Base-by-base conservation (phyloP, 1,284 basidiomycete species). In the Lentinula novae-zelandiae region DNA sequence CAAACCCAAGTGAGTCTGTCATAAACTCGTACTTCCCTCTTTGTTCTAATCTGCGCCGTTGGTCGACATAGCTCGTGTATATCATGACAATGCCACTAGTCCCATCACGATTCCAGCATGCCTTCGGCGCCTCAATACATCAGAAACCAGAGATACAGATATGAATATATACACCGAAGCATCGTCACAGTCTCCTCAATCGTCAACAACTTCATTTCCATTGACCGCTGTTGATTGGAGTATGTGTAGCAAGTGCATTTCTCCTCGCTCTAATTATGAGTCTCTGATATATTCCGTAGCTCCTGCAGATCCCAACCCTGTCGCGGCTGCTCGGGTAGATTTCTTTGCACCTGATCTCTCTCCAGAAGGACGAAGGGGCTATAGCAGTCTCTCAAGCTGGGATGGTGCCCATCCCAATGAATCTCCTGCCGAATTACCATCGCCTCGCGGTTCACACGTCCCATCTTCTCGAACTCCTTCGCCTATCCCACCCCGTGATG, bases 381-480 rank as follows among this genome's bases (percentile, higher is more conserved):
- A 53, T 40, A 53, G 4, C 38, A 54, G 53, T 22, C 5, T 42
- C 15, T 34, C 15, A 15, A 50, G 2, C 17, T 33, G 8, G 15
- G 20, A 31, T 15, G 7, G 12, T 15, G 6, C 31, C 34, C n/a
- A 38, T 0, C n/a, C 38, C 7, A 10, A 33, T 5, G 15, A 36
- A 38, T 4, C 20, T 53, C 10, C 38, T n/a, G 7, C 38, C 52
- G 12, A 13, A n/a, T 6, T 4, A 27, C 27, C 27, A 27, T 27
- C 27, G 27, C 27, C 27, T 4, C 27, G 53, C 38, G 31, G 22
- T 6, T 44, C 53, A 44, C 58, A 54, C 15, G 58, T 60, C 13
- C 59, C 59, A 8, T 55, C 59, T 39, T 54, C 59, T 17, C 51
- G 53, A 13, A 54, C 17, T n/a, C 40, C 53, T n/a, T 60, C 42